A percentile compares a stretch with the other conserved stretches of the same genome.
Conservation (phyloP, 345 rosid species). For the Citrus reticulata region DNA sequence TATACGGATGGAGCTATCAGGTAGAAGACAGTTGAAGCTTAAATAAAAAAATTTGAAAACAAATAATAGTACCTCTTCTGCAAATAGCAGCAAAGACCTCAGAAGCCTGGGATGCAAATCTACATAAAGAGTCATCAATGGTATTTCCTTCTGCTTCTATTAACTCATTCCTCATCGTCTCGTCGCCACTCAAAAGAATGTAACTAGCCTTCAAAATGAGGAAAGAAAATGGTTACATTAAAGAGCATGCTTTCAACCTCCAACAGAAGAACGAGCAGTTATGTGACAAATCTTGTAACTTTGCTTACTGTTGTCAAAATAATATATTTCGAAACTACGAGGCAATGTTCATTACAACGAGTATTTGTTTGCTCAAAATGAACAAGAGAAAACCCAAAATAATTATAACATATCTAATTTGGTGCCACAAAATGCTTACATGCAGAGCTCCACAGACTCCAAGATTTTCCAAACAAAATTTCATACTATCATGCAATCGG, state of each 20-base stretch:
- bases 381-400: background rate
- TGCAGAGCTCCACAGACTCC: constrained; percentile 84
- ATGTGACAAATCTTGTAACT: background rate
- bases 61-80: constrained; percentile 42
- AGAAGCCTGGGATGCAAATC: constrained; percentile 61
- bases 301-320: background rate
- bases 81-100: constrained; percentile 39
- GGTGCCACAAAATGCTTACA: constrained; percentile 37
- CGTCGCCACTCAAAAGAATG: constrained; percentile 56
- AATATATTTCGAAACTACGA: background rate
- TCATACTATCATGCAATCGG: constrained; percentile 67
- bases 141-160: constrained; percentile 52
- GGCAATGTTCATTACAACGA: background rate
- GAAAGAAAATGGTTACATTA: background rate
- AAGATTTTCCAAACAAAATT: constrained; percentile 57
- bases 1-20: background rate
- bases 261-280: background rate
- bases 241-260: constrained; percentile 5
- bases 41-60: background rate
- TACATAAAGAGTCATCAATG: constrained; percentile 41
- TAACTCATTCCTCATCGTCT: constrained; percentile 41
- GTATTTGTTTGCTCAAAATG: background rate
- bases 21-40: background rate
- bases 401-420: constrained; percentile 8
- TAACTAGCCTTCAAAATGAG: constrained; percentile 55